Conservation (phyloP, 495 filamentous ascomycete genomes). For the Xylaria nigripes region DNA sequence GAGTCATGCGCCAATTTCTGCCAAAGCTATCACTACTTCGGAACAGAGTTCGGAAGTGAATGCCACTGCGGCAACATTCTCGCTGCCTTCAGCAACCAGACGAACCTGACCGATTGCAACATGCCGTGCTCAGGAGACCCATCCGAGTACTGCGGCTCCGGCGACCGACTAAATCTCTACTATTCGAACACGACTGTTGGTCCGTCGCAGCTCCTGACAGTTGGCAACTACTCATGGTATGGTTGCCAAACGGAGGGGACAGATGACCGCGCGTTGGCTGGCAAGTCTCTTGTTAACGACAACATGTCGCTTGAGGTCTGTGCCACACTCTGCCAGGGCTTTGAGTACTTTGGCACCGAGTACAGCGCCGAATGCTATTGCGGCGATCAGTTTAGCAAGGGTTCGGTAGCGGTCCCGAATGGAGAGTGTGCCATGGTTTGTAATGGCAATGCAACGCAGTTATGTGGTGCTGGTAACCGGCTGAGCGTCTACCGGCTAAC, state of each 20-base stretch:
- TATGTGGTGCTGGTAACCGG: conserved; percentile 38
- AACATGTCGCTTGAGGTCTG: conserved; percentile 29
- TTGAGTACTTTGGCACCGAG: conserved; percentile 29
- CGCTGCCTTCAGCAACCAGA: conserved; percentile 11
- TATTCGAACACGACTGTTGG: conserved; percentile 14
- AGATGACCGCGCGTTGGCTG: conserved; percentile 18
- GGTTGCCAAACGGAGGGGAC: conserved; percentile 25
- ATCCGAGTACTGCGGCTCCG: conserved; percentile 16
- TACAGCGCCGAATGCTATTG: conserved; percentile 38
- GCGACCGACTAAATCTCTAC: conserved; percentile 27
- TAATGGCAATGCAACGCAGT: conserved; percentile 30
- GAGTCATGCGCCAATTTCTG: conserved; percentile 36
- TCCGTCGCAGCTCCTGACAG: conserved; percentile 21
- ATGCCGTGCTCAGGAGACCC: conserved; percentile 24
- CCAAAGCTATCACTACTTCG: conserved; percentile 32
- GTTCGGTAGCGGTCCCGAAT: conserved; percentile 20
- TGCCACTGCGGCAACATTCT: conserved; percentile 33
- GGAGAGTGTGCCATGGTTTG: conserved; percentile 37
- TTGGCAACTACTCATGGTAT: conserved; percentile 20
- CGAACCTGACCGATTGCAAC: conserved; percentile 23
- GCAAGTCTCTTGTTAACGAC: conserved; percentile 10
- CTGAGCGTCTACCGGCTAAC: conserved; percentile 30
- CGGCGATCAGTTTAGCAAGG: conserved; percentile 26
- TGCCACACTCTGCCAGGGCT: conserved; percentile 24
- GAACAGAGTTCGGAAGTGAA: conserved; percentile 29